Conservation (phyloP, 208 protist genomes). For the Phytomonas sp. region DNA sequence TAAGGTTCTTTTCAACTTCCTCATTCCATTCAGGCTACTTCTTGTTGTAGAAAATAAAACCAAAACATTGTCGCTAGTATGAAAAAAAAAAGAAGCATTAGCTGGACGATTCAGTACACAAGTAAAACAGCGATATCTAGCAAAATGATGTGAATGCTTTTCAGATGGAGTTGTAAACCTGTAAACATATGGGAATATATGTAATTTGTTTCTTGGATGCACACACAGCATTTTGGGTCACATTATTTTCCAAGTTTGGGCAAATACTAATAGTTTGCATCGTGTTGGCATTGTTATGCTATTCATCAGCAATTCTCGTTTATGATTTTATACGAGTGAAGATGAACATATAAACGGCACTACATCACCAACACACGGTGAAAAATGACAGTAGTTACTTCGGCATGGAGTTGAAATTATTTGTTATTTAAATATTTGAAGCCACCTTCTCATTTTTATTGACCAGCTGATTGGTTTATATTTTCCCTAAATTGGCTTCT, state of each 20-base stretch:
- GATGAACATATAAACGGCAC: neutral
- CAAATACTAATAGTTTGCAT: neutral
- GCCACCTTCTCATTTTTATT: neutral
- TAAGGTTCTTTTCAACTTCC: neutral
- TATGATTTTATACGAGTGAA: neutral
- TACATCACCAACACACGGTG: neutral
- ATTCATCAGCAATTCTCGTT: neutral
- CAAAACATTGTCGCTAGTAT: neutral
- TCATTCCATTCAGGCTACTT: neutral
- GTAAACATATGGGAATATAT: neutral
- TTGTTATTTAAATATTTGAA: neutral
- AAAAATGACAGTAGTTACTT: neutral
- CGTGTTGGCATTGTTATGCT: neutral
- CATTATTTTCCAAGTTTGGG: neutral
- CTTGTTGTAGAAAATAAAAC: neutral
- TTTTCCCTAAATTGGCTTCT: neutral
- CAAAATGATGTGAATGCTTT: neutral
- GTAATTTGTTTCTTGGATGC: neutral
- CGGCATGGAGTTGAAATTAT: neutral
- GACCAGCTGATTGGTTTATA: neutral
- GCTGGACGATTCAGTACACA: neutral
- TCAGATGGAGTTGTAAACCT: neutral
- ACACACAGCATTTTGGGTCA: neutral
- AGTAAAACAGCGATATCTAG: neutral
- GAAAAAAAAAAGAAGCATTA: slow-evolving; percentile 7